phyloP scores from a whole-genome alignment of 1,139 yeast species.

The Arxiozyma slooffiae region DNA sequence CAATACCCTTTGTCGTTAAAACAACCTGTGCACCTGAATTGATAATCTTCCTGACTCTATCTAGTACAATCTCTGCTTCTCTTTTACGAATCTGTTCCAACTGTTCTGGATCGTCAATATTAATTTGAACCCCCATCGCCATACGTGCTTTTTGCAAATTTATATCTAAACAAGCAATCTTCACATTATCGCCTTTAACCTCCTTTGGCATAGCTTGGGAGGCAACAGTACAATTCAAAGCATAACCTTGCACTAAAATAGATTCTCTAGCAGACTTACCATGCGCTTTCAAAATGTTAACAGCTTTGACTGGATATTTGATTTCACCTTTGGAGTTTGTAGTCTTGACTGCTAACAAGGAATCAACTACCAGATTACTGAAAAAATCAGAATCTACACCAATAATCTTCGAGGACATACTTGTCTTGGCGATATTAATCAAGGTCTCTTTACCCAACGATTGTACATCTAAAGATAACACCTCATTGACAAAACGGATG shows the following conservation, averaged over 20 bases:
- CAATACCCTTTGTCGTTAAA: constrained; percentile 95
- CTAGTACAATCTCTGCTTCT: constrained; percentile 84
- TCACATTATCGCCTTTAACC: constrained; percentile 46
- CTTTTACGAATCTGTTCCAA: constrained; percentile 91
- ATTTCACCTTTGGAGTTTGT: constrained; percentile 78
- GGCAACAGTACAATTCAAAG: constrained; percentile 93
- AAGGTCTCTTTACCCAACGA: constrained; percentile 73
- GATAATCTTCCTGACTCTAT: constrained; percentile 78
- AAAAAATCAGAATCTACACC: constrained; percentile 94
- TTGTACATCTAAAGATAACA: constrained; percentile 72
- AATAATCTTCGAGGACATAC: constrained; percentile 93
- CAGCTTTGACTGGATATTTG: constrained; percentile 95
- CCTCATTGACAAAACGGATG: constrained; percentile 75
- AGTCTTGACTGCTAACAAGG: constrained; percentile 91
- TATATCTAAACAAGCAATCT: constrained; percentile 88
- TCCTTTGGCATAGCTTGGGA: constrained; percentile 91
- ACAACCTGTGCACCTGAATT: constrained; percentile 94
- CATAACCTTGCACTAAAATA: constrained; percentile 82
- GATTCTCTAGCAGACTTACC: constrained; percentile 90
- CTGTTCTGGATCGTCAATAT: constrained; percentile 95
- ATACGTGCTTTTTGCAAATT: constrained; percentile 92
- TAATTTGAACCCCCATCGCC: constrained; percentile 98
- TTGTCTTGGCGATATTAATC: constrained; percentile 86
- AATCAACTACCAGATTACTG: constrained; percentile 84
- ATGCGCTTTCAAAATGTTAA: constrained; percentile 89